Conservation (phyloP, 2,329 filamentous ascomycete genomes). For the Pseudofabraea citricarpa region DNA sequence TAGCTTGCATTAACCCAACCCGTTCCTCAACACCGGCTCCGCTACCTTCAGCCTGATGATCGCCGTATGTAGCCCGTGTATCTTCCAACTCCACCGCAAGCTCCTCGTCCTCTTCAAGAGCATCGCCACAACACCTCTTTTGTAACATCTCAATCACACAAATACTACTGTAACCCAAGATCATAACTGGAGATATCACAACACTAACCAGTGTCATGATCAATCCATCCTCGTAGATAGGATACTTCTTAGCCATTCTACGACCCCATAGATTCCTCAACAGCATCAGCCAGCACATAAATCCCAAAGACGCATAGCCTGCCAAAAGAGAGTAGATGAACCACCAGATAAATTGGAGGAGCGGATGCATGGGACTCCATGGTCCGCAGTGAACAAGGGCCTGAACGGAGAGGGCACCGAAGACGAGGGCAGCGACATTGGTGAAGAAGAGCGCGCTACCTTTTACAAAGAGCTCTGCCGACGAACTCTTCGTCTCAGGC, state of each 20-base stretch:
- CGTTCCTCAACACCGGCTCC: slow-evolving; percentile 2
- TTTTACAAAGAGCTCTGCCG: slow-evolving; percentile 9
- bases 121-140: slow-evolving; percentile 10
- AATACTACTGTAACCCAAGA: slow-evolving; percentile 1
- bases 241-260: slow-evolving; percentile 5
- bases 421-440: slow-evolving; percentile 1
- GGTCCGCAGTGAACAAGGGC: slow-evolving; percentile 1
- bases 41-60: not conserved
- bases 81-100: slow-evolving; percentile 1
- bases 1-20: slow-evolving; percentile 5
- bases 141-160: slow-evolving; percentile 8
- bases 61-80: not conserved
- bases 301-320: slow-evolving; percentile 1
- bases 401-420: slow-evolving; percentile 6
- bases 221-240: slow-evolving; percentile 1
- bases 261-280: slow-evolving; percentile 9
- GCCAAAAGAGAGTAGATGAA: not conserved
- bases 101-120: slow-evolving; percentile 7
- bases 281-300: slow-evolving; percentile 8
- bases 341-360: slow-evolving; percentile 4
- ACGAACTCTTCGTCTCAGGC: slow-evolving; percentile 3
- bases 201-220: slow-evolving; percentile 1
- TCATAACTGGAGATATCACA: not conserved
- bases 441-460: slow-evolving; percentile 5
- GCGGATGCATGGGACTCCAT: not conserved